Evolutionary conservation across 768 basidiomycete genomes (phyloP).

Genomic region (Podaxis rugospora): DNA sequence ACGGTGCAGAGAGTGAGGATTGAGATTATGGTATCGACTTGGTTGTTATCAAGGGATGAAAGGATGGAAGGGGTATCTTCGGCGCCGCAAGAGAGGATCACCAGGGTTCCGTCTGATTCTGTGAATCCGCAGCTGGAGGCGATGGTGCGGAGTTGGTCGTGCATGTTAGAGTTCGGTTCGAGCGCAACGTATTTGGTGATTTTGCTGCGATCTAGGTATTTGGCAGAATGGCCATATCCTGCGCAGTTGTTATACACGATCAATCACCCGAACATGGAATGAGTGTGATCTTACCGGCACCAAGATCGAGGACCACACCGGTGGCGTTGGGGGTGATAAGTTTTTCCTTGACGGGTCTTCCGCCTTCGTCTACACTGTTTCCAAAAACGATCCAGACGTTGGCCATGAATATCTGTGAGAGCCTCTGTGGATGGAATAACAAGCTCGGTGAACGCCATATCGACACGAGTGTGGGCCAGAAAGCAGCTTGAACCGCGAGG

Average conservation of each 20-base stretch:
- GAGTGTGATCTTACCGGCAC: constrained; percentile 44
- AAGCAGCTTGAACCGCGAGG: constrained; percentile 30
- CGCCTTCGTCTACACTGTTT: constrained; percentile 38
- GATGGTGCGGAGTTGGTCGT: constrained; percentile 42
- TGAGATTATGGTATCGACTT: constrained; percentile 60
- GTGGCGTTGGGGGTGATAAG: constrained; percentile 52
- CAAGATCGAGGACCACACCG: constrained; percentile 64
- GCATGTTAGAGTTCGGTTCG: constrained; percentile 69
- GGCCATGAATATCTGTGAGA: constrained; percentile 56
- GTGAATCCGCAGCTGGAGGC: constrained; percentile 49
- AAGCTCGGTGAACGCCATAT: constrained; percentile 38
- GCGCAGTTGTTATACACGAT: neutral
- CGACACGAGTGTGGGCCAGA: constrained; percentile 41
- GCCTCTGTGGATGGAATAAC: constrained; percentile 35
- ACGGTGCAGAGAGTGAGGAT: constrained; percentile 65
- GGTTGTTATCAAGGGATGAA: constrained; percentile 22
- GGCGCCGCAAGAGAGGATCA: constrained; percentile 61
- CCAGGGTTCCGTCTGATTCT: constrained; percentile 47
- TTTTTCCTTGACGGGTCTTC: constrained; percentile 32
- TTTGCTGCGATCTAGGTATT: constrained; percentile 50
- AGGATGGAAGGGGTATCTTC: constrained; percentile 51
- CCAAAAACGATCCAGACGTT: constrained; percentile 54
- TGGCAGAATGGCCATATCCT: constrained; percentile 63
- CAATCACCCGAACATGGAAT: neutral
- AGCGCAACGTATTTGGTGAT: constrained; percentile 68